Evolutionary conservation across 2,329 filamentous ascomycete genomes (phyloP).

Genomic region (Alternaria postmessia): DNA sequence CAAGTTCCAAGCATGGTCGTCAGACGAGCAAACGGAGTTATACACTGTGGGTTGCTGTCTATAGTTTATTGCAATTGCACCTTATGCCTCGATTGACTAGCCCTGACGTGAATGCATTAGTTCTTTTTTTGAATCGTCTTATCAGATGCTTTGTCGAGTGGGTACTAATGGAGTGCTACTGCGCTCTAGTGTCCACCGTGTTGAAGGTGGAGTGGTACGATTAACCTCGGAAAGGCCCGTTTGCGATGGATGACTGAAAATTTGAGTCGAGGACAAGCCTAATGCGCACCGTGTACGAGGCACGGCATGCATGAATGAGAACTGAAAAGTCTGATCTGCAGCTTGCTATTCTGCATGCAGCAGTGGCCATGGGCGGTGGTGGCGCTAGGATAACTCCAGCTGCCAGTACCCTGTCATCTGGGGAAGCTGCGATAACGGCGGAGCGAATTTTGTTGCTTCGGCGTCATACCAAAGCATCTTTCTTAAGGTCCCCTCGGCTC

Average conservation of each 20-base stretch:
- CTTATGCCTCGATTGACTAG: conserved; percentile 1
- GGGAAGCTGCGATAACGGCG: conserved; percentile 22
- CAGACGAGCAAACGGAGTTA: conserved; percentile 49
- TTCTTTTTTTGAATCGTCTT: not conserved
- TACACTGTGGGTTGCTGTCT: conserved; percentile 28
- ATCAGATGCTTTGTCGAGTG: not conserved
- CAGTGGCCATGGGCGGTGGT: not conserved
- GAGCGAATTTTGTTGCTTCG: conserved; percentile 43
- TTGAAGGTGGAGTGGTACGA: not conserved
- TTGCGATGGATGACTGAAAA: not conserved
- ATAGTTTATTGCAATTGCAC: conserved; percentile 23
- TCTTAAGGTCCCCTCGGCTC: conserved; percentile 13
- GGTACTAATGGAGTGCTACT: not conserved
- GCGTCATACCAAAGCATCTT: conserved; percentile 24
- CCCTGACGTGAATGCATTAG: not conserved
- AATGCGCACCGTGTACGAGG: not conserved
- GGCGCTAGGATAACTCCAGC: not conserved
- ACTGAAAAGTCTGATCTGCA: conserved; percentile 7
- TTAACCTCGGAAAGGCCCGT: not conserved
- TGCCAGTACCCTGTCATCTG: conserved; percentile 7
- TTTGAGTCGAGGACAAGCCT: not conserved
- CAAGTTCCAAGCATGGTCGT: conserved; percentile 35
- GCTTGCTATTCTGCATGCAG: not conserved
- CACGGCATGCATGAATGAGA: not conserved
- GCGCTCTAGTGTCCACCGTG: not conserved